A percentile compares a stretch with the other conserved stretches of the same genome.
Evolutionary conservation across 352 stramenopile genomes (phyloP).

Genomic region (Phytophthora multivora): DNA sequence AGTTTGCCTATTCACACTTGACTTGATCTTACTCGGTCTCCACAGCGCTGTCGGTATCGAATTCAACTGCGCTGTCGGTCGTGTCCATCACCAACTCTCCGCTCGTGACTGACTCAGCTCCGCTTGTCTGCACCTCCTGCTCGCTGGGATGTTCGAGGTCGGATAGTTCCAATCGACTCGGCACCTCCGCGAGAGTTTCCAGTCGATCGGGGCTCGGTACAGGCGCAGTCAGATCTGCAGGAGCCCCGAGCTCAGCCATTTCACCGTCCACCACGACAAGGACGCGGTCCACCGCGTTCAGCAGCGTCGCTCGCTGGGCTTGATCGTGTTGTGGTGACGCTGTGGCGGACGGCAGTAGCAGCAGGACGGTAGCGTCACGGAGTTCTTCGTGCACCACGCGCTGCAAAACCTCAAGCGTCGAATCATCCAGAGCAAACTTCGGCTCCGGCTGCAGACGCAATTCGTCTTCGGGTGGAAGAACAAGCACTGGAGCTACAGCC

Average conservation of each 20-base stretch:
- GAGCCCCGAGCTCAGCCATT: constrained; percentile 87
- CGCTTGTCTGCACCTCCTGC: constrained; percentile 11
- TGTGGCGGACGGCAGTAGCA: constrained; percentile 94
- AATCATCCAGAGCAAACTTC: constrained; percentile 55
- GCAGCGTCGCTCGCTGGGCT: constrained; percentile 33
- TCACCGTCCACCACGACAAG: constrained; percentile 94
- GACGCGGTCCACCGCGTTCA: constrained; percentile 97
- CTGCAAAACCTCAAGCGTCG: constrained; percentile 70
- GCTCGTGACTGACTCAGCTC: constrained; percentile 17
- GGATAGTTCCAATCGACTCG: constrained; percentile 23
- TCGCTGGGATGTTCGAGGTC: constrained; percentile 23
- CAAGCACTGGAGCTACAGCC: constrained; percentile 40
- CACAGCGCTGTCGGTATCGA: constrained; percentile 19
- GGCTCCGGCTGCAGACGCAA: constrained; percentile 12
- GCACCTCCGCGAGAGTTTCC: constrained; percentile 31
- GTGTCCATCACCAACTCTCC: constrained; percentile 18
- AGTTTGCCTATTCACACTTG: constrained; percentile 17
- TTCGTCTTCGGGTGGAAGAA: constrained; percentile 21
- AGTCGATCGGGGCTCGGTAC: constrained; percentile 38
- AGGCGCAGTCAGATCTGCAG: constrained; percentile 57
- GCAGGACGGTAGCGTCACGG: constrained; percentile 92
- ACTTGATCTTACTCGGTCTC: constrained; percentile 20
- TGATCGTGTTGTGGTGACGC: constrained; percentile 30
- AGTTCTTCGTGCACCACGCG: constrained; percentile 90
- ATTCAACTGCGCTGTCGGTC: constrained; percentile 19